These are phyloP conservation scores for Candida anglica DNA, from an alignment of 805 yeast genomes.

Conservation along the genomic window DNA sequence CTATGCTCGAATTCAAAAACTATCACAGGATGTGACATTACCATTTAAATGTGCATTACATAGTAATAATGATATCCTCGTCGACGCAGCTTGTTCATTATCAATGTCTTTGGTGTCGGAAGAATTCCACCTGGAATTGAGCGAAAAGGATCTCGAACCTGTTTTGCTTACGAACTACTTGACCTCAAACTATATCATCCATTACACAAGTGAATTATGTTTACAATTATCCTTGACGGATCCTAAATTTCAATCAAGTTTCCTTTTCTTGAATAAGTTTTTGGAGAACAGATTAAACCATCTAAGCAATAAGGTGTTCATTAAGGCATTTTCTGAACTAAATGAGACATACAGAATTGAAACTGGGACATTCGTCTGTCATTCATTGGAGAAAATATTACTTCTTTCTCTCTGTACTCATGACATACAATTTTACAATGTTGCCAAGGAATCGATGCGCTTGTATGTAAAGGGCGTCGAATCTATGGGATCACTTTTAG, in stretches of 20 bases:
- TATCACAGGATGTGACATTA: slow-evolving; percentile 20
- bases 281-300: slow-evolving; percentile 21
- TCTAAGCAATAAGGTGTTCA: background rate
- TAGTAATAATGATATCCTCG: slow-evolving; percentile 16
- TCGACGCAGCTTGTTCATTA: slow-evolving; percentile 31
- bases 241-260: slow-evolving; percentile 31
- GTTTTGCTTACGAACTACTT: slow-evolving; percentile 8
- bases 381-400: slow-evolving; percentile 33
- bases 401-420: slow-evolving; percentile 39
- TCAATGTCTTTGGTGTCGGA: slow-evolving; percentile 23
- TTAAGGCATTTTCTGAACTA: slow-evolving; percentile 6
- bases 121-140: background rate
- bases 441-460: slow-evolving; percentile 33
- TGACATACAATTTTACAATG: slow-evolving; percentile 39
- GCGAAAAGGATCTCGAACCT: background rate
- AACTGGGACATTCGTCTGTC: slow-evolving; percentile 16
- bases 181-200: slow-evolving; percentile 27
- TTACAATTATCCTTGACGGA: slow-evolving; percentile 29
- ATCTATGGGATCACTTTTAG: slow-evolving; percentile 5
- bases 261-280: slow-evolving; percentile 31
- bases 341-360: slow-evolving; percentile 5
- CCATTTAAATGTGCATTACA: slow-evolving; percentile 24
- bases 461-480: slow-evolving; percentile 21
- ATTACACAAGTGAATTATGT: slow-evolving; percentile 32
- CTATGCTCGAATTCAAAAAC: slow-evolving; percentile 11